A percentile compares a stretch with the other conserved stretches of the same genome.
Conservation (phyloP, 495 filamentous ascomycete genomes). For the Astrothelium subdiscretum region DNA sequence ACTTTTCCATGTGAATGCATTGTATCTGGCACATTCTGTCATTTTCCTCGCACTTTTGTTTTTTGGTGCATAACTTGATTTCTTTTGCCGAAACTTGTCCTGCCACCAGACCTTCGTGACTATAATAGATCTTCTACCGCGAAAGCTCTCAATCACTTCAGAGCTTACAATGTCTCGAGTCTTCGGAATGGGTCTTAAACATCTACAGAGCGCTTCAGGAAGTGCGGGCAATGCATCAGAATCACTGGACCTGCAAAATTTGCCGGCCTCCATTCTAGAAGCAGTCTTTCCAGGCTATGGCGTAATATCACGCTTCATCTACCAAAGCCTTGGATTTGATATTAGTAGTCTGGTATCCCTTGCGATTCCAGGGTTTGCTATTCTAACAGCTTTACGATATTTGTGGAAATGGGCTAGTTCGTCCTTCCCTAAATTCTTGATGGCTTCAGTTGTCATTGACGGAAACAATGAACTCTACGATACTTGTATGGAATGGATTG, state of each 20-base stretch:
- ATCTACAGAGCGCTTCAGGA: not conserved
- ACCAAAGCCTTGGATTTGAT: slow-evolving; percentile 55
- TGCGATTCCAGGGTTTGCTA: slow-evolving; percentile 35
- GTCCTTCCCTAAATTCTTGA: slow-evolving; percentile 35
- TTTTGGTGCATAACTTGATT: no score
- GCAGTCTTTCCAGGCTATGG: slow-evolving; percentile 64
- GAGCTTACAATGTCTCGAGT: no score
- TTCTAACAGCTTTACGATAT: slow-evolving; percentile 11
- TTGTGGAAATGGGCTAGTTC: slow-evolving; percentile 4
- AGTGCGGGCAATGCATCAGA: slow-evolving; percentile 3
- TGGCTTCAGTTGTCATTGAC: slow-evolving; percentile 43
- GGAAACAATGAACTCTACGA: slow-evolving; percentile 48
- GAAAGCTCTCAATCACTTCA: no score
- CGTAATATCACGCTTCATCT: slow-evolving; percentile 46
- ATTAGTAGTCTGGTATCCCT: slow-evolving; percentile 58
- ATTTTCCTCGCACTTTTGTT: no score
- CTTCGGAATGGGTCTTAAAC: not conserved
- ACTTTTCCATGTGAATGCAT: no score
- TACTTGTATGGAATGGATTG: slow-evolving; percentile 50
- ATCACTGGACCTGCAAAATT: slow-evolving; percentile 9
- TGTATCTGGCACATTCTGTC: no score
- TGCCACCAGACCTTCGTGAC: not conserved
- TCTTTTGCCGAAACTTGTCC: not conserved
- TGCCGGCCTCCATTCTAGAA: slow-evolving; percentile 46
- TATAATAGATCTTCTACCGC: no score